Evolutionary conservation across 2,329 filamentous ascomycete genomes (phyloP), one percentile per base, ranked within the genome.

Genomic region (Sphaerulina musiva): DNA sequence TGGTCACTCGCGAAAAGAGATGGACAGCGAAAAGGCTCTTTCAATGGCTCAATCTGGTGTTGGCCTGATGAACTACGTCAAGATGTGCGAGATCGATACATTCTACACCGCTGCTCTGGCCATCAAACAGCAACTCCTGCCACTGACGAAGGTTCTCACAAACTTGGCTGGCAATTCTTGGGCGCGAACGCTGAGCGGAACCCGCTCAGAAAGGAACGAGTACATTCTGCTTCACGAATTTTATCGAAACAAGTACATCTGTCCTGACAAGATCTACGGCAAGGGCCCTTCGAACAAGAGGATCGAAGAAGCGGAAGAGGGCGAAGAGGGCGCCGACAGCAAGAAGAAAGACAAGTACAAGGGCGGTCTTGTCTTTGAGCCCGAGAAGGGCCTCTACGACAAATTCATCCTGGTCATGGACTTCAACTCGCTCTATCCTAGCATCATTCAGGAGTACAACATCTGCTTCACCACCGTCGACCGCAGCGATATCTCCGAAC

Each of bases 321-420:
- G 71, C 11, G 81, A 82, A 48, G 80, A 82, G 48, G 82, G 78
- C 7, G 74, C 69, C 2, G 87, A 89, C 59, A 82, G 80, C 56
- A 98, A 96, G 75, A 98, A 97, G 78, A 98, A 96, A 72, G 95
- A 98, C 74, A 98, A 97, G 73, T 98, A 87, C 78, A 97, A 98
- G 76, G 93, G 93, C 69, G 93, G 95, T 78, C 83, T 98, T 32
- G 93, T 98, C 54, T 97, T 98, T 64, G 93, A 98, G 70, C 93
- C 93, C 4, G 91, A 97, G 70, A 96, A 92, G 72, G 93, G 95
- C 14, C 80, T 98, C 4, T 98, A 98, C 68, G 93, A 98, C 79
- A 95, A 95, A 73, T 96, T 95, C 71, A 87, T 98, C 51, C 81
- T 98, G 53, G 95, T 98, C 72, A 98, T 98, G 95, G 93, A 98